Conservation (phyloP, 148 eudicot genomes). For the Drosera capensis region DNA sequence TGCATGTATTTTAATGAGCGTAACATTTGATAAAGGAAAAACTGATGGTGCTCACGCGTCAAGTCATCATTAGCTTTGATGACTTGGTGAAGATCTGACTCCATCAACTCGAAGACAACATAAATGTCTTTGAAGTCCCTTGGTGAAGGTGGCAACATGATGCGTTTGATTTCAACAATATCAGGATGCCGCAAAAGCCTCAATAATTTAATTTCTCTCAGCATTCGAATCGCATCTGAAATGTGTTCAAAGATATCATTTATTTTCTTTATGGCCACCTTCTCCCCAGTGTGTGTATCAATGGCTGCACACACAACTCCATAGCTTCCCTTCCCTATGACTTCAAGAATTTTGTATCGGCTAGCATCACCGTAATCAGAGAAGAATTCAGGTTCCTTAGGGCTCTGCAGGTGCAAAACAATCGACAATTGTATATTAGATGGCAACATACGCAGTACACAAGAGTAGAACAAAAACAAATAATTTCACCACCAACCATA, state of each 20-base stretch:
- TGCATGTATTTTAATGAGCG: constrained; percentile 89
- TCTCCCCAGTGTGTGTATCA: constrained; percentile 76
- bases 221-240: constrained; percentile 71
- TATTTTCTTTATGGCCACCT: constrained; percentile 83
- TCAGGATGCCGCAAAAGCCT: constrained; percentile 86
- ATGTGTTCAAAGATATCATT: constrained; percentile 69
- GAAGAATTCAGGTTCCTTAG: constrained; percentile 60
- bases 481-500: no score
- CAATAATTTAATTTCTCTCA: constrained; percentile 74
- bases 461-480: background rate
- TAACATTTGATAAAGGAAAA: constrained; percentile 83
- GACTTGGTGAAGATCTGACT: constrained; percentile 83
- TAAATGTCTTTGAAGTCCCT: constrained; percentile 72
- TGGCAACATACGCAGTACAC: constrained; percentile 7
- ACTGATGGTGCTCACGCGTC: constrained; percentile 79
- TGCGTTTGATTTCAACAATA: constrained; percentile 83
- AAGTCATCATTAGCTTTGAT: constrained; percentile 83
- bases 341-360: constrained; percentile 69
- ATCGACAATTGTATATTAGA: no score
- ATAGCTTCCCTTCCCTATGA: constrained; percentile 81
- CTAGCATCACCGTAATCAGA: constrained; percentile 74
- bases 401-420: constrained; percentile 22
- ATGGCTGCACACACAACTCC: constrained; percentile 89
- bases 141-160: constrained; percentile 73
- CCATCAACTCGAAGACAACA: constrained; percentile 94